Evolutionary conservation across 352 stramenopile genomes (phyloP).

Genomic region (Pythium pectinolyticum): DNA sequence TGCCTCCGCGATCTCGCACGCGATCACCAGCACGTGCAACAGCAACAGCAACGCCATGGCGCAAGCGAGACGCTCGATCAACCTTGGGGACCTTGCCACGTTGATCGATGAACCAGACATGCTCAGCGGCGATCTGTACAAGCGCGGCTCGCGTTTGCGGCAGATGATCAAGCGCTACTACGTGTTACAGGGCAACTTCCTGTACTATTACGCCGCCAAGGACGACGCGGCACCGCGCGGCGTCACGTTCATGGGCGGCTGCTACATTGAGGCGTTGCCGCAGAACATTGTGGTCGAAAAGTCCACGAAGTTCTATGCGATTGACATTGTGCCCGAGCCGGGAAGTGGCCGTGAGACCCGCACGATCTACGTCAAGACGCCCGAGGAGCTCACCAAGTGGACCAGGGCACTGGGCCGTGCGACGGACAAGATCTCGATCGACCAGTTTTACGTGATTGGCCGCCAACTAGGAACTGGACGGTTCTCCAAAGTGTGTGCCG

Average conservation of each 20-base stretch:
- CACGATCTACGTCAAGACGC: constrained; percentile 79
- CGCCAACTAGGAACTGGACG: constrained; percentile 84
- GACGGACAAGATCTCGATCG: constrained; percentile 87
- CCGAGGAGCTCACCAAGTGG: constrained; percentile 82
- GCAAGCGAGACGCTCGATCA: constrained; percentile 33
- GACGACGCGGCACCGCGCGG: constrained; percentile 74
- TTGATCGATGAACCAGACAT: constrained; percentile 38
- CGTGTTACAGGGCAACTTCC: constrained; percentile 85
- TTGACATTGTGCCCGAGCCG: constrained; percentile 83
- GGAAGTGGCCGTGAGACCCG: constrained; percentile 68
- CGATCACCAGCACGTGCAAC: not conserved
- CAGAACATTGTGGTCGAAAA: constrained; percentile 76
- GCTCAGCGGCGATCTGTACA: constrained; percentile 70
- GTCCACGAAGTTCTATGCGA: constrained; percentile 78
- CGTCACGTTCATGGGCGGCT: constrained; percentile 79
- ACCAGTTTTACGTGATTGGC: constrained; percentile 89
- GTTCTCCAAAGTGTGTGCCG: constrained; percentile 89
- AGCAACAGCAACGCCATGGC: not conserved
- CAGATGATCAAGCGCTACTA: constrained; percentile 89
- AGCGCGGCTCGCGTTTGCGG: constrained; percentile 72
- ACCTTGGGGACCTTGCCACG: constrained; percentile 21
- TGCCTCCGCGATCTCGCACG: not conserved
- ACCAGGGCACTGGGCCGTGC: constrained; percentile 66
- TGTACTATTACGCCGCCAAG: constrained; percentile 81
- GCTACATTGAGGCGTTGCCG: constrained; percentile 68